These are phyloP conservation scores for Sodiomyces alkalinus DNA, from an alignment of 2,329 filamentous ascomycete genomes.

Conservation along the genomic window DNA sequence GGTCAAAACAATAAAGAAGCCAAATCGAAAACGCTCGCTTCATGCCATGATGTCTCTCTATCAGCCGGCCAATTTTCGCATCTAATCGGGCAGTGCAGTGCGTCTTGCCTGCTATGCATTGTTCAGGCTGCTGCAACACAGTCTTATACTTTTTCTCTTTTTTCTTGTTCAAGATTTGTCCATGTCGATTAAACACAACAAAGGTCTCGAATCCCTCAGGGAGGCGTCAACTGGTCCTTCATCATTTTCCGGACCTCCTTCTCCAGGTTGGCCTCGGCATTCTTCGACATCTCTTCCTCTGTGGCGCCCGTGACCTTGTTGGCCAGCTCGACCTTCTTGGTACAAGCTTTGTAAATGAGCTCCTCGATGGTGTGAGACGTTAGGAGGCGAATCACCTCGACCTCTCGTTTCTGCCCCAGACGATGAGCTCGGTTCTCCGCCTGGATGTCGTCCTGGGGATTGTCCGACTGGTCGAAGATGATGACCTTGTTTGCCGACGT, in stretches of 20 bases:
- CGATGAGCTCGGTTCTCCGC: conserved; percentile 94
- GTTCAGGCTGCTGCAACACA: too few species aligned
- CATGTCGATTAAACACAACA: not conserved
- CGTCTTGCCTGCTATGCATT: too few species aligned
- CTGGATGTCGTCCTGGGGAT: conserved; percentile 96
- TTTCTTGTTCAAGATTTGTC: too few species aligned
- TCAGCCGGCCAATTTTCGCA: too few species aligned
- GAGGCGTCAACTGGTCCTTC: conserved; percentile 21
- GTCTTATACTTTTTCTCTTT: too few species aligned
- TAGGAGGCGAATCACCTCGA: conserved; percentile 80
- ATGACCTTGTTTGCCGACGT: conserved; percentile 94
- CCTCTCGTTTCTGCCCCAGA: conserved; percentile 77
- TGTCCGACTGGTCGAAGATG: conserved; percentile 95
- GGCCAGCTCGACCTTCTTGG: conserved; percentile 86
- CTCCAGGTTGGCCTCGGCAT: conserved; percentile 21
- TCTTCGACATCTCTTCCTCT: conserved; percentile 14
- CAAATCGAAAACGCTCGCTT: too few species aligned
- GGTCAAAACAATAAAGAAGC: too few species aligned
- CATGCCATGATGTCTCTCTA: too few species aligned
- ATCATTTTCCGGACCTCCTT: conserved; percentile 29
- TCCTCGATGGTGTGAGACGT: conserved; percentile 77
- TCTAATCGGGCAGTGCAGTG: too few species aligned
- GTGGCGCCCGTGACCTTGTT: conserved; percentile 33
- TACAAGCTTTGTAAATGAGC: conserved; percentile 77
- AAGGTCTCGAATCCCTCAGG: conserved; percentile 12